Evolutionary conservation across 768 basidiomycete species (phyloP).

Genomic region (Serendipita sp.): DNA sequence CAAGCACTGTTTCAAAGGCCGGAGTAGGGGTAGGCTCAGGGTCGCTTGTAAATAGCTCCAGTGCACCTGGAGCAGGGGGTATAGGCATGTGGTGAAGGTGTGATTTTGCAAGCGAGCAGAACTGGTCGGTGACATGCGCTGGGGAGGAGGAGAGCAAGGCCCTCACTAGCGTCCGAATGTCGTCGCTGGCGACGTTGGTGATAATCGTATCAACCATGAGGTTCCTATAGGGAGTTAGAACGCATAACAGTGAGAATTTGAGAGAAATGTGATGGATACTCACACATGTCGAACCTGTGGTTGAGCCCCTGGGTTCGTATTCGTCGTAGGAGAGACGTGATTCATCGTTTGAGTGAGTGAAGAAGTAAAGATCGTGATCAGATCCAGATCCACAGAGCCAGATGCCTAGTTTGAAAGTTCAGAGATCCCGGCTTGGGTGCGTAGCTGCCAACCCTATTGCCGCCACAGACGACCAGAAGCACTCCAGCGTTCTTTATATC

Average conservation of each 20-base stretch:
- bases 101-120: constrained; percentile 4
- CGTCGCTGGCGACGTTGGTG: constrained; percentile 3
- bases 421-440: too few species aligned
- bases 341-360: background rate
- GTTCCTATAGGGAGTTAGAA: background rate
- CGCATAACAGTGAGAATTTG: background rate
- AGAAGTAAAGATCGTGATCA: background rate
- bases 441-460: too few species aligned
- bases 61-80: background rate
- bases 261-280: background rate
- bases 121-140: constrained; percentile 3
- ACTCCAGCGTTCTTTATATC: too few species aligned
- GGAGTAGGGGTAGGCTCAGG: background rate
- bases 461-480: too few species aligned
- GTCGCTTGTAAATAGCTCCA: background rate
- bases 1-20: background rate
- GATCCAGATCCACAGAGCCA: background rate
- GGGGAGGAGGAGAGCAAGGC: constrained; percentile 1
- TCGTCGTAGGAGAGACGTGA: constrained; percentile 15
- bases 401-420: background rate
- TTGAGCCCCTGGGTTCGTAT: background rate
- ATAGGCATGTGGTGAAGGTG: constrained; percentile 6
- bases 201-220: constrained; percentile 5
- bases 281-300: constrained; percentile 7
- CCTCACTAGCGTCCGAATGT: constrained; percentile 2